A percentile compares a stretch with the other conserved stretches of the same genome.
These are phyloP conservation scores for Triangularia setosa DNA, from an alignment of 2,329 filamentous ascomycete genomes.

Conservation along the genomic window DNA sequence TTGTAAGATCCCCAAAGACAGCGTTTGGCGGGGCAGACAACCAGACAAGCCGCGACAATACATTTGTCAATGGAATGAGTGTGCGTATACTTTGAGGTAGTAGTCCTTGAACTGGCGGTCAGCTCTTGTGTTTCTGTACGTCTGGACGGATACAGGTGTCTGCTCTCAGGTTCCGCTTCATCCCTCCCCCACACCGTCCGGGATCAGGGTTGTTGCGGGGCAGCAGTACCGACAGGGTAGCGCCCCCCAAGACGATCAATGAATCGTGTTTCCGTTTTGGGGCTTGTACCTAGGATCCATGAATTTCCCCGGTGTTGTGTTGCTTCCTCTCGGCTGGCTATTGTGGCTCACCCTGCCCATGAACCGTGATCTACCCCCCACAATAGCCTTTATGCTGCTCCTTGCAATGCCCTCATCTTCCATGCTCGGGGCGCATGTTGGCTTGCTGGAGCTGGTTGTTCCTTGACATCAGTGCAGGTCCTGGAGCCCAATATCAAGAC, in stretches of 20 bases:
- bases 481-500: neutral
- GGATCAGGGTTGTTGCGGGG: constrained; percentile 27
- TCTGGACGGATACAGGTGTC: constrained; percentile 41
- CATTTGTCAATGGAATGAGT: constrained; percentile 9
- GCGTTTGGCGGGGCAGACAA: constrained; percentile 25
- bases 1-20: constrained; percentile 27
- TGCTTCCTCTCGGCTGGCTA: constrained; percentile 3
- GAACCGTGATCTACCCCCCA: constrained; percentile 38
- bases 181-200: constrained; percentile 26
- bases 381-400: neutral
- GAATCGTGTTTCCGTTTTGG: constrained; percentile 21
- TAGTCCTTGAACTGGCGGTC: constrained; percentile 19
- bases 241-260: constrained; percentile 22
- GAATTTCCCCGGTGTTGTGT: constrained; percentile 2
- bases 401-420: neutral
- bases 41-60: constrained; percentile 19
- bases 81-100: neutral
- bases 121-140: constrained; percentile 9
- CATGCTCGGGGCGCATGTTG: neutral
- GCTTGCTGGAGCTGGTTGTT: neutral
- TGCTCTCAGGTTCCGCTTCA: constrained; percentile 39
- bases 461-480: neutral
- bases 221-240: constrained; percentile 8
- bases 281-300: neutral
- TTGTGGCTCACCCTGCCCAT: constrained; percentile 22